Evolutionary conservation across 108 stramenopile genomes (phyloP), one percentile per base, ranked within the genome.

Genomic region (Cyclostephanos invisitatus): DNA sequence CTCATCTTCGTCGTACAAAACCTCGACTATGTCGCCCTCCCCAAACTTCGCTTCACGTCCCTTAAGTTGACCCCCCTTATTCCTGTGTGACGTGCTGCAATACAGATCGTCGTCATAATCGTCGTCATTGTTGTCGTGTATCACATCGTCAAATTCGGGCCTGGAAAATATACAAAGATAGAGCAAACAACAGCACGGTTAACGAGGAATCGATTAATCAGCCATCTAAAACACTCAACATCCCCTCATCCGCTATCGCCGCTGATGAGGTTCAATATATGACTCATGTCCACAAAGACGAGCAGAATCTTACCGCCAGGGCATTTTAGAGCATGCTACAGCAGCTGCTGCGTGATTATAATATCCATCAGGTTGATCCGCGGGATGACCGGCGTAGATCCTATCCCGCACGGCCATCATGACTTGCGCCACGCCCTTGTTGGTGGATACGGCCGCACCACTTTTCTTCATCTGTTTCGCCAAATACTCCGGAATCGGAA

Each of bases 1-100:
- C 22, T 78, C 72, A 53, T 73, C 81, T 12, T 80, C 87, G 37
- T 91, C 86, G 65, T 87, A 91, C 18, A 80, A 54, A 51, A 94
- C 90, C 68, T 91, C 76, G 2, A 94, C 88, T 3, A 83, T 68
- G 60, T 94, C 93, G 10, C 85, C 87, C 68, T 89, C 89, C 14
- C 84, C 67, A 67, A 82, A 94, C 68, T 81, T 69, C 0, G 93
- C 75, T 27, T 72, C 60, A 17, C 85, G 71, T 11, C 85, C 82
- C 54, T 87, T 74, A 73, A 91, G 47, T 50, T 94, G 93, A 37
- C 84, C 87, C 35, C 85, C 87, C 66, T 73, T 72, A 42, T 81
- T 81, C 63, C 72, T 59, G 27, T 81, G 80, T 54, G 70, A 72
- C 35, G 80, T 81, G 47, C 61, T 64, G 28, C 80, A 81, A 66